phyloP scores from a whole-genome alignment of 148 eudicot genomes.

The Rhododendron griersonianum region DNA sequence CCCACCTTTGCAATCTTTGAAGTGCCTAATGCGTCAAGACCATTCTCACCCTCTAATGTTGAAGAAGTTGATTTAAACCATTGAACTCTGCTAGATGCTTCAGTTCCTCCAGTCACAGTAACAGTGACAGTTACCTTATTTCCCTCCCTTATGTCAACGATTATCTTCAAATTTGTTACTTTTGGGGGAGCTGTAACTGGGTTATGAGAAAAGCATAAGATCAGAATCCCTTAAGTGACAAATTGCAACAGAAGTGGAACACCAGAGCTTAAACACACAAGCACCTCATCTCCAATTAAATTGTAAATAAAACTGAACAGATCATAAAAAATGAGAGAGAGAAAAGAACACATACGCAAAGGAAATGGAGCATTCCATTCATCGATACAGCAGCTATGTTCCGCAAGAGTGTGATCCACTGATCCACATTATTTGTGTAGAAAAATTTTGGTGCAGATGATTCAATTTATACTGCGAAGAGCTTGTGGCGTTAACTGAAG shows the following conservation, averaged over 20 bases:
- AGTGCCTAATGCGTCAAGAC: constrained; percentile 33
- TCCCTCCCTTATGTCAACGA: constrained; percentile 86
- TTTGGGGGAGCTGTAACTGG: constrained; percentile 81
- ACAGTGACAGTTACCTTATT: constrained; percentile 64
- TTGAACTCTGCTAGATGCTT: constrained; percentile 97
- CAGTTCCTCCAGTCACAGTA: constrained; percentile 68
- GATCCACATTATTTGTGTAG: too few species aligned
- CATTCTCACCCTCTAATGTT: constrained; percentile 42
- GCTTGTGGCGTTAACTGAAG: neutral
- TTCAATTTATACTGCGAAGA: too few species aligned
- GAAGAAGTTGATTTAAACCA: constrained; percentile 77
- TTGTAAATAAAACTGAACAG: neutral
- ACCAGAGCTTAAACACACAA: neutral
- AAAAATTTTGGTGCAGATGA: neutral
- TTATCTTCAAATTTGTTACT: constrained; percentile 64
- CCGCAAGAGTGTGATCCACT: neutral
- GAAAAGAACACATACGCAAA: neutral
- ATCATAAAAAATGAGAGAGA: neutral
- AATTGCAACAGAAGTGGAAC: neutral
- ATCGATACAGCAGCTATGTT: neutral
- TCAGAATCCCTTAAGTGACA: neutral
- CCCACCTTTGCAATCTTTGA: constrained; percentile 92
- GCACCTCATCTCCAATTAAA: neutral
- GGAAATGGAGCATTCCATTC: neutral
- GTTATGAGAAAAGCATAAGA: constrained; percentile 7